Base-by-base conservation (phyloP, 345 rosid genomes). In the Clarkia xantiana region DNA sequence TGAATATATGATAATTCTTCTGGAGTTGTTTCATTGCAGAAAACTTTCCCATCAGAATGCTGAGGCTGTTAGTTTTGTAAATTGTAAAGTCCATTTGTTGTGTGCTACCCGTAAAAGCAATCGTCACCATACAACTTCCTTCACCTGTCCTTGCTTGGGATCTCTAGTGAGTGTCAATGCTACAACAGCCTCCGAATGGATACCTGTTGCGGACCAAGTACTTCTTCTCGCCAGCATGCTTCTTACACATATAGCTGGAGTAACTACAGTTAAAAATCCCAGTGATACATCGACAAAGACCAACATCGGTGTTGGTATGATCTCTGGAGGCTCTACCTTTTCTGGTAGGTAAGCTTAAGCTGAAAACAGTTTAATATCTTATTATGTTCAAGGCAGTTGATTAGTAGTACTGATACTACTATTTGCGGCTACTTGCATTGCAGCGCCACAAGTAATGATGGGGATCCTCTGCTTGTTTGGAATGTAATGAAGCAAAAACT, bases 281-380 rank as follows among this genome's bases (percentile, higher is more conserved):
- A 47, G 42, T 58, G 65, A 54, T 51, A 52, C 68, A 52, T 47
- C 69, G 14, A 58, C 23, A 60, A 68, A 67, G 44, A 63, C 51
- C 19, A 56, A 56, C 9, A 43, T 62, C n/a, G 61, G 53, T 39
- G 69, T 71, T 14, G 60, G 49, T 44, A 58, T 56, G 34, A 61
- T 55, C 47, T 52, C 53, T 59, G 70, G 63, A 49, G 64, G 66
- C 65, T 48, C 79, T 54, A 59, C 67, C 62, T 64, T 82, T 63
- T 67, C 88, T 83, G 91, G 95, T 83, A 79, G 91, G 94, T 86
- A 90, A 81, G 94, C 82, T 76, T 82, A 75, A 72, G 76, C 68
- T 59, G 54, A 65, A 12, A 48, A 60, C 53, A 51, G 41, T 56
- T 62, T 60, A 20, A 3, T 48, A 34, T 18, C 11, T 49, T 38